Conservation (phyloP, 2,329 filamentous ascomycete genomes). For the Curvularia verruculosa region DNA sequence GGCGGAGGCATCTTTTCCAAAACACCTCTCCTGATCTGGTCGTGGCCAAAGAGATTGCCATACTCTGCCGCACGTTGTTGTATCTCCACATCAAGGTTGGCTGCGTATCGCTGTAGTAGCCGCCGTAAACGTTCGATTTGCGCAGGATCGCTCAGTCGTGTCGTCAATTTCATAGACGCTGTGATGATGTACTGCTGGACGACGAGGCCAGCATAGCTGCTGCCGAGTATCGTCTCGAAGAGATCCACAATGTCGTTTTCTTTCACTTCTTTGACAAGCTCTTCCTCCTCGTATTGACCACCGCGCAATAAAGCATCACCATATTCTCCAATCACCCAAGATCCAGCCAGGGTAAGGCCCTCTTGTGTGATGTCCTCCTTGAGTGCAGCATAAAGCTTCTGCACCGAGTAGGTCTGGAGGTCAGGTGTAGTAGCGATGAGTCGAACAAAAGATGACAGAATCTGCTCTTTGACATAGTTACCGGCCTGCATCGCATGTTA, state of each 20-base stretch:
- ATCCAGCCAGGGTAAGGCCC: slow-evolving; percentile 86
- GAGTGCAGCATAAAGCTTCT: slow-evolving; percentile 88
- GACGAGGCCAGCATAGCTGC: slow-evolving; percentile 89
- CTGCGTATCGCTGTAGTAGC: slow-evolving; percentile 76
- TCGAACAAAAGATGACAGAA: slow-evolving; percentile 93
- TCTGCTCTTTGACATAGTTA: slow-evolving; percentile 97
- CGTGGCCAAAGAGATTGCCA: slow-evolving; percentile 88
- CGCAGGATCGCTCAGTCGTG: slow-evolving; percentile 79
- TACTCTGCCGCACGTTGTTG: slow-evolving; percentile 97
- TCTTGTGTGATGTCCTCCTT: slow-evolving; percentile 99
- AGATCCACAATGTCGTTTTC: slow-evolving; percentile 91
- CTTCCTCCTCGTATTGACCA: slow-evolving; percentile 92
- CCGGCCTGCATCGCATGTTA: slow-evolving; percentile 63
- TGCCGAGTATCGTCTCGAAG: slow-evolving; percentile 91
- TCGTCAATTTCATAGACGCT: slow-evolving; percentile 92
- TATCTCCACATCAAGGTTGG: slow-evolving; percentile 91
- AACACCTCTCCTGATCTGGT: slow-evolving; percentile 85
- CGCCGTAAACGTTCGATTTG: slow-evolving; percentile 86
- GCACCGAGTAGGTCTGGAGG: slow-evolving; percentile 92
- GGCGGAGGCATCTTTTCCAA: slow-evolving; percentile 97
- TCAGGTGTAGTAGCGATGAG: slow-evolving; percentile 94
- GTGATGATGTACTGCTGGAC: slow-evolving; percentile 96
- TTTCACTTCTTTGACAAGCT: slow-evolving; percentile 80
- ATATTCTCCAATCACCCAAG: slow-evolving; percentile 98
- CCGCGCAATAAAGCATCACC: slow-evolving; percentile 87